phyloP scores from a whole-genome alignment of 1,284 basidiomycete species.

The Sporisorium scitamineum region DNA sequence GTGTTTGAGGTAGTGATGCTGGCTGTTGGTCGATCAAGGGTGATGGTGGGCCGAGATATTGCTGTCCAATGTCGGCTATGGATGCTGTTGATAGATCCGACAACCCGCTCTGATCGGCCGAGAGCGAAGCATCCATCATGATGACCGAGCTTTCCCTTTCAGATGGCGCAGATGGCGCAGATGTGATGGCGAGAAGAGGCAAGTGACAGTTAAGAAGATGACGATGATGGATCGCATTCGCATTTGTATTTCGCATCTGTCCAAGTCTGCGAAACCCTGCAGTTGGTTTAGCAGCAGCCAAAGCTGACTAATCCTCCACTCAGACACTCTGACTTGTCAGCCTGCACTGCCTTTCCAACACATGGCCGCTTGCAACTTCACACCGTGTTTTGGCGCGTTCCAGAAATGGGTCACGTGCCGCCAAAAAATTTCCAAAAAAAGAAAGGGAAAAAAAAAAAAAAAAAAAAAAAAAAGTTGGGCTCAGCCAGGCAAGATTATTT shows the following conservation, averaged over 20 bases:
- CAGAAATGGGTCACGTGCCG: constrained; percentile 21
- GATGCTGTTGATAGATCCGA: constrained; percentile 43
- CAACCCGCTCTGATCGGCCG: constrained; percentile 35
- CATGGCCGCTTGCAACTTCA: not conserved
- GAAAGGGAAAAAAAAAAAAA: constrained; percentile 2
- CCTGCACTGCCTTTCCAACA: not conserved
- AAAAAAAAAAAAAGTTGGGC: constrained; percentile 2
- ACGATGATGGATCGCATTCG: not conserved
- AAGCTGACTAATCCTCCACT: not conserved
- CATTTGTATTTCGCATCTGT: constrained; percentile 2
- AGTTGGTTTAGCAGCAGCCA: not conserved
- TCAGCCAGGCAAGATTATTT: constrained; percentile 3
- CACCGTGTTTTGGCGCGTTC: constrained; percentile 40
- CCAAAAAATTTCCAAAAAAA: constrained; percentile 8
- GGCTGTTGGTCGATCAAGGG: constrained; percentile 1
- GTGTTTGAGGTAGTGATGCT: not conserved
- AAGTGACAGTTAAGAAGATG: constrained; percentile 3
- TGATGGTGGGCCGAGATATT: constrained; percentile 10
- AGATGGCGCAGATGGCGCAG: not conserved
- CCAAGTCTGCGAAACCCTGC: constrained; percentile 29
- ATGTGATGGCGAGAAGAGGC: not conserved
- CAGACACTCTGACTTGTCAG: no score
- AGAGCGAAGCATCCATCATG: constrained; percentile 23
- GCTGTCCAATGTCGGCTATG: constrained; percentile 11
- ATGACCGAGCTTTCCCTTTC: not conserved